Base-by-base conservation (phyloP, 139 green algal species). In the Pleodorina starrii region DNA sequence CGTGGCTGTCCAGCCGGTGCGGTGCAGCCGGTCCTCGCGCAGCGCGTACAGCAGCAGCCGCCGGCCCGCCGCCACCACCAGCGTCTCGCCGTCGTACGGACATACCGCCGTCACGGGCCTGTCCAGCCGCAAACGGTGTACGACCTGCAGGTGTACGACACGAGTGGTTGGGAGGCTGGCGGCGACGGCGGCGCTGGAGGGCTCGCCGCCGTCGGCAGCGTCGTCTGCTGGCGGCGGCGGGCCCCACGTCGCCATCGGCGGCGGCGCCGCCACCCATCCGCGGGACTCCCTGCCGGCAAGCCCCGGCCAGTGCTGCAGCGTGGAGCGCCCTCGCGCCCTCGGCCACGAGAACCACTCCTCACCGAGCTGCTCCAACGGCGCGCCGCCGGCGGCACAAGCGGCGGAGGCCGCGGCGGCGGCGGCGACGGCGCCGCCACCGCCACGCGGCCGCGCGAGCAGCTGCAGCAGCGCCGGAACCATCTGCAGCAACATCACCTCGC, bases 21-120 rank as follows among this genome's bases (percentile, higher is more conserved):
- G 84, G 38, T 57, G 48, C 19, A 89, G 71, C 0, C 36, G 48
- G 23, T 48, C 84, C 32, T 51, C 63, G 0, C 35, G 54, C 83
- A 79, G 16, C 35, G 42, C n/a, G 84, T 83, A 89, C 4, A 82
- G 16, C 48, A 83, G 68, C 69, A 89, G 50, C 40, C 84, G 66
- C 0, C 84, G 68, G 35, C 84, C 84, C 36, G 84, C 68, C 16
- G 48, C 63, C 14, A 69, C 84, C 14, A 73, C 48, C 50, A 89
- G 69, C 32, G 16, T 73, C 32, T 4, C 25, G 17, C 50, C 17
- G 71, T 73, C 50, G 69, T 83, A 89, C 14, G 68, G 35, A 10
- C 69, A 81, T 29, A 89, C 50, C 5, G 84, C 84, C 2, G 48
- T 59, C 17, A 89, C 84, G 4, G 84, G 48, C 27, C 44, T 59